Evolutionary conservation across 2,329 filamentous ascomycete genomes (phyloP).

Genomic region (Incumbomyces delicatus): DNA sequence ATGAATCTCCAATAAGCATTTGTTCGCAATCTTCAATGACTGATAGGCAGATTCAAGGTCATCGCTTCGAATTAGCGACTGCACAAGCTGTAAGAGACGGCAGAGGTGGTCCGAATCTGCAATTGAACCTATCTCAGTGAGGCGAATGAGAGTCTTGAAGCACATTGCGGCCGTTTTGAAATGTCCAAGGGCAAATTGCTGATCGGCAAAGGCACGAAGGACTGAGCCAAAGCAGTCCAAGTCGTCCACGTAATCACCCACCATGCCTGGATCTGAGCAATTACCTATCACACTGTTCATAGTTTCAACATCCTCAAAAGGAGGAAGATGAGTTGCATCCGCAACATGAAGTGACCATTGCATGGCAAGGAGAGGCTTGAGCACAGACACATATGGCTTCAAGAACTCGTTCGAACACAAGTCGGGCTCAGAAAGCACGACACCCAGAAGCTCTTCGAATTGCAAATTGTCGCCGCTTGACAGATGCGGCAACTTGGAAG

Average conservation of each 20-base stretch:
- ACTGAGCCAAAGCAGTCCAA: constrained; percentile 40
- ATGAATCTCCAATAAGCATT: constrained; percentile 28
- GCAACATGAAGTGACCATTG: neutral
- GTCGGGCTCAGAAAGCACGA: neutral
- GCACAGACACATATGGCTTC: constrained; percentile 8
- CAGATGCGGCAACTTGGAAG: neutral
- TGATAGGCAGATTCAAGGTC: constrained; percentile 50
- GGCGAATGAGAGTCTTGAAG: constrained; percentile 21
- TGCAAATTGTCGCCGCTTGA: neutral
- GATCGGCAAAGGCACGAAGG: constrained; percentile 46
- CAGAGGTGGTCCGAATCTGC: constrained; percentile 20
- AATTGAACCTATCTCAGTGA: constrained; percentile 25
- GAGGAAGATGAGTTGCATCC: too few species aligned
- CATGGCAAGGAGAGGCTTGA: constrained; percentile 6
- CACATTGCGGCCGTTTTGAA: constrained; percentile 40
- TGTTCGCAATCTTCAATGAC: constrained; percentile 49
- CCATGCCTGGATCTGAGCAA: neutral
- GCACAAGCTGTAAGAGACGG: constrained; percentile 38
- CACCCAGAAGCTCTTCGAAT: neutral
- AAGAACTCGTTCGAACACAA: constrained; percentile 8
- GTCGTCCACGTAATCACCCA: constrained; percentile 44
- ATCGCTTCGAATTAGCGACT: constrained; percentile 51
- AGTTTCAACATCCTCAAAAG: too few species aligned
- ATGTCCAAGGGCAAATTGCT: constrained; percentile 47
- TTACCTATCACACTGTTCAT: constrained; percentile 17